Conservation (phyloP, 2,329 filamentous ascomycete species). For the Aspergillus awamori region DNA sequence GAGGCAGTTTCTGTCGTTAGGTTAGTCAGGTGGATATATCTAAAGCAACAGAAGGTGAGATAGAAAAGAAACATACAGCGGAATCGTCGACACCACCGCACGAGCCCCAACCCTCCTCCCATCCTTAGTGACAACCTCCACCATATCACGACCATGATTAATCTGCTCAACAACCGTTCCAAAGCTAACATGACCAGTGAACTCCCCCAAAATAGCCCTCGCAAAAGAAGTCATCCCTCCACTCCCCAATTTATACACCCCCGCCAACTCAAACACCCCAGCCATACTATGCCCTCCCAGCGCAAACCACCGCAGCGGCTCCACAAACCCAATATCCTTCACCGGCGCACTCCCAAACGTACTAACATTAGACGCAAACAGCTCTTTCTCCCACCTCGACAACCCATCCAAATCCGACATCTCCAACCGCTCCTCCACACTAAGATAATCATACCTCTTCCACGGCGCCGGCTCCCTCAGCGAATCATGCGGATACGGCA, state of each 20-base stretch:
- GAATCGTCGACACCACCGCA: constrained; percentile 11
- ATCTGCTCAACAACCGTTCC: constrained; percentile 1
- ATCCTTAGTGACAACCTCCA: background rate
- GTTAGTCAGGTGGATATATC: too few relatives aligned
- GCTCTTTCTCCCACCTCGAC: constrained; percentile 20
- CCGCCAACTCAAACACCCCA: constrained; percentile 25
- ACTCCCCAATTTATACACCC: constrained; percentile 30
- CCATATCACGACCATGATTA: background rate
- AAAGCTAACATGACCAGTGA: constrained; percentile 15
- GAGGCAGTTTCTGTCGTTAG: constrained; percentile 10
- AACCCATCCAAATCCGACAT: constrained; percentile 21
- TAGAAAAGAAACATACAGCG: background rate
- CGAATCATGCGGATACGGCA: constrained; percentile 43
- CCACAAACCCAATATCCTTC: constrained; percentile 29
- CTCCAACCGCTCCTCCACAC: constrained; percentile 33
- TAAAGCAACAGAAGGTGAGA: too few relatives aligned
- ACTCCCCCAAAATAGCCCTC: constrained; percentile 15
- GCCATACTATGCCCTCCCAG: constrained; percentile 30
- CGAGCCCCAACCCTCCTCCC: background rate
- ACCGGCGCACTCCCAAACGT: constrained; percentile 21
- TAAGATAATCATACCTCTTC: constrained; percentile 34
- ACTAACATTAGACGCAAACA: constrained; percentile 25
- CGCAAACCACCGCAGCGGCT: constrained; percentile 35
- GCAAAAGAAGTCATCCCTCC: constrained; percentile 29
- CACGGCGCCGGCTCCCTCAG: constrained; percentile 30